A percentile compares a stretch with the other conserved stretches of the same genome.
Evolutionary conservation across 1,284 basidiomycete species (phyloP).

Genomic region (Trichosporon sp.): DNA sequence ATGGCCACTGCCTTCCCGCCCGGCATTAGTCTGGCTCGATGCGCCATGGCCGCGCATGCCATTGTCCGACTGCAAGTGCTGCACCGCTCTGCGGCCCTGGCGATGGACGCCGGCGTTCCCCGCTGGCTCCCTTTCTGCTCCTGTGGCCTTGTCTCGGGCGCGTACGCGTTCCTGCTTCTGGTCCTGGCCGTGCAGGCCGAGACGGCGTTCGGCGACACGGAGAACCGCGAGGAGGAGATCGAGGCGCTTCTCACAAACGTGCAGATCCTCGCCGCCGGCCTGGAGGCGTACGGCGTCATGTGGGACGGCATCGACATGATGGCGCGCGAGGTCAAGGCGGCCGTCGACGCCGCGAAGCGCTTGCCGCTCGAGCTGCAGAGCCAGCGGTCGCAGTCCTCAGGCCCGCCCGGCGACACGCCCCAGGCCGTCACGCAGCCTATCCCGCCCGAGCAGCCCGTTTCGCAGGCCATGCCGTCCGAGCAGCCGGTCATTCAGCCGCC

Average conservation of each 20-base stretch:
- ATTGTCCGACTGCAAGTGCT: conserved; percentile 49
- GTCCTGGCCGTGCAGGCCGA: conserved; percentile 49
- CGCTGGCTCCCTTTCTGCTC: conserved; percentile 51
- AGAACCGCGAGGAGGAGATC: conserved; percentile 36
- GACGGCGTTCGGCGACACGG: conserved; percentile 30
- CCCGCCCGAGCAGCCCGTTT: neutral
- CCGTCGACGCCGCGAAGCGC: conserved; percentile 16
- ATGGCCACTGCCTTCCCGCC: conserved; percentile 42
- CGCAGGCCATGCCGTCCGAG: no score
- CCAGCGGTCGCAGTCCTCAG: conserved; percentile 7
- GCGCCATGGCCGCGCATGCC: conserved; percentile 48
- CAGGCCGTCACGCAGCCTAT: neutral
- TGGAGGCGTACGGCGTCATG: conserved; percentile 49
- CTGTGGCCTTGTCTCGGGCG: conserved; percentile 48
- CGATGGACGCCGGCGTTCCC: conserved; percentile 41
- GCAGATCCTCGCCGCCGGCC: conserved; percentile 48
- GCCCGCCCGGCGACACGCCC: neutral
- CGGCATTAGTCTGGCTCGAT: conserved; percentile 46
- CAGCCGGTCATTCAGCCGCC: neutral
- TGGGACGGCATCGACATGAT: conserved; percentile 51
- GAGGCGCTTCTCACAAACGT: conserved; percentile 49
- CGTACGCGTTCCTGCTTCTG: conserved; percentile 48
- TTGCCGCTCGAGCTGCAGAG: conserved; percentile 18
- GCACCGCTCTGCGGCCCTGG: conserved; percentile 47
- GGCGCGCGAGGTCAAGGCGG: conserved; percentile 41